Percentiles rank a stretch among this genome's conserved stretches.
These are phyloP conservation scores for Delonix regia DNA, from an alignment of 306 rosid species.

Conservation along the genomic window DNA sequence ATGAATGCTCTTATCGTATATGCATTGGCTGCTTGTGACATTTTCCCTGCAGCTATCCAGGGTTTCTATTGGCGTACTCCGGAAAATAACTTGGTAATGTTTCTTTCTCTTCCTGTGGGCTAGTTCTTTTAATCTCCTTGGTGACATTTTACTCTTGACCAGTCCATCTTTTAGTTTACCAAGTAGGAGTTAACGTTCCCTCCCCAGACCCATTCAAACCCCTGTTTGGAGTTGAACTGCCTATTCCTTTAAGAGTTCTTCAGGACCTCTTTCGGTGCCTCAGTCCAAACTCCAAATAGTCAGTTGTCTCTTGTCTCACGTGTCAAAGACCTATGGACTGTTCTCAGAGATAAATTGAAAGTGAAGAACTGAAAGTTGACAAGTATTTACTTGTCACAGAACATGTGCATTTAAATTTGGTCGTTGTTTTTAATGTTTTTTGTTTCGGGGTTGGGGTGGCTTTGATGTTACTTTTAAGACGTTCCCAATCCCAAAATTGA, in stretches of 20 bases:
- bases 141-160: background rate
- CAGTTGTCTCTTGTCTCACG: background rate
- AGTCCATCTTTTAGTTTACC: background rate
- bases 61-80: slow-evolving; percentile 82
- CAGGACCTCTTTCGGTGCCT: slow-evolving; percentile 1
- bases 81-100: slow-evolving; percentile 70
- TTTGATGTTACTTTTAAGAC: background rate
- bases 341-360: background rate
- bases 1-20: slow-evolving; percentile 77
- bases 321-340: background rate
- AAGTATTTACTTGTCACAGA: background rate
- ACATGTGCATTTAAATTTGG: background rate
- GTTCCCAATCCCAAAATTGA: slow-evolving; percentile 31
- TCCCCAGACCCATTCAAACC: slow-evolving; percentile 3
- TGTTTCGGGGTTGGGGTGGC: slow-evolving; percentile 6
- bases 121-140: background rate
- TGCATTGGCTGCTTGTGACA: slow-evolving; percentile 74
- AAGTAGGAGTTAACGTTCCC: slow-evolving; percentile 12
- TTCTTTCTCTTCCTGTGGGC: slow-evolving; percentile 13
- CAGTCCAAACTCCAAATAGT: background rate
- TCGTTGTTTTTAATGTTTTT: background rate
- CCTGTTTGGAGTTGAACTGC: background rate
- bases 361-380: background rate
- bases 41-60: slow-evolving; percentile 68
- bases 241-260: background rate